A percentile compares a stretch with the other conserved stretches of the same genome.
Conservation (phyloP, 352 stramenopile genomes). For the Phytophthora rubi region DNA sequence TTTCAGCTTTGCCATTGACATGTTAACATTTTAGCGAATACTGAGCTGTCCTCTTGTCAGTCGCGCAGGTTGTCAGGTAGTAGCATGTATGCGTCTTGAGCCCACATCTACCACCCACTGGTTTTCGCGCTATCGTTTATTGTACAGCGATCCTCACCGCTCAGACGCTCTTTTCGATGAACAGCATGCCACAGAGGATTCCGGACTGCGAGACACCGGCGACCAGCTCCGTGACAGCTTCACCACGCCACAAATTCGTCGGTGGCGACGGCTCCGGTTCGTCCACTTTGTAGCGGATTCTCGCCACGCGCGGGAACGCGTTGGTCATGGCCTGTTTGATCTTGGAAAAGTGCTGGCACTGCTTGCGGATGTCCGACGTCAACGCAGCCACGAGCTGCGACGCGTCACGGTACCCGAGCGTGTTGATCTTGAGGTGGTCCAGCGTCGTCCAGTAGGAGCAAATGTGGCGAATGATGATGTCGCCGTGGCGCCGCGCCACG, state of each 20-base stretch:
- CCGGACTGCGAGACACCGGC: constrained; percentile 48
- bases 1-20: no score
- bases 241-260: constrained; percentile 50
- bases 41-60: no score
- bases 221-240: constrained; percentile 54
- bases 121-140: no score
- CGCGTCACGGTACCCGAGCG: constrained; percentile 50
- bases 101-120: no score
- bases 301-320: constrained; percentile 45
- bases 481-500: constrained; percentile 54
- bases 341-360: constrained; percentile 60
- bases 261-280: constrained; percentile 29
- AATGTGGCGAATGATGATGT: constrained; percentile 68
- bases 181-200: constrained; percentile 61
- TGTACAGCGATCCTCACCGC: no score
- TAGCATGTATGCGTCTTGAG: no score
- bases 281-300: constrained; percentile 53
- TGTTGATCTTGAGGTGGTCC: constrained; percentile 53
- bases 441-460: constrained; percentile 51
- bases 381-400: constrained; percentile 52
- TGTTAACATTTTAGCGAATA: no score
- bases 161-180: constrained; percentile 58
- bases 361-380: constrained; percentile 59
- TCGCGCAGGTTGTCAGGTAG: no score
- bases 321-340: constrained; percentile 58